Evolutionary conservation across 192 early-diverging fungal genomes (phyloP).

Genomic region (Dispira simplex): DNA sequence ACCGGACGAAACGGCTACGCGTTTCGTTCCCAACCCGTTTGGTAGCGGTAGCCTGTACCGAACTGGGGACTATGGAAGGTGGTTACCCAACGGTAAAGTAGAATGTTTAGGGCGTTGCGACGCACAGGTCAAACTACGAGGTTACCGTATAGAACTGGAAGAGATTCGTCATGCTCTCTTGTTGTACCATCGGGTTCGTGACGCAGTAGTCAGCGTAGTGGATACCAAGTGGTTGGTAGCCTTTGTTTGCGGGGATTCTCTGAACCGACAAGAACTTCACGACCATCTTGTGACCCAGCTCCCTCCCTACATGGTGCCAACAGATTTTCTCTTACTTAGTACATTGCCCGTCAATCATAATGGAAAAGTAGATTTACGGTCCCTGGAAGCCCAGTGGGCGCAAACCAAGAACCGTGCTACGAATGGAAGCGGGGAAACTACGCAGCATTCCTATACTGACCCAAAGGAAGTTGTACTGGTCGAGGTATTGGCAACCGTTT

Average conservation of each 20-base stretch:
- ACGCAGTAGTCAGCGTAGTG: not conserved
- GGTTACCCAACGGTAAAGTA: conserved; percentile 12
- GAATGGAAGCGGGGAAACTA: not conserved
- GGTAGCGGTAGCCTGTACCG: not conserved
- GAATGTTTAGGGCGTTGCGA: conserved; percentile 23
- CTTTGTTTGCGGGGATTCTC: not conserved
- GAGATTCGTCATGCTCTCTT: conserved; percentile 18
- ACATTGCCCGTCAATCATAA: not conserved
- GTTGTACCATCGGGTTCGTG: not conserved
- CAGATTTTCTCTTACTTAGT: not conserved
- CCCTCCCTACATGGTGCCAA: conserved; percentile 4
- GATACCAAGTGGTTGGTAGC: not conserved
- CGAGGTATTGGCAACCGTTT: not conserved
- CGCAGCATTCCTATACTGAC: not conserved
- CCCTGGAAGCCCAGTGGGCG: not conserved
- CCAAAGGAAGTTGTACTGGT: not conserved
- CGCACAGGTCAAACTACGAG: conserved; percentile 34
- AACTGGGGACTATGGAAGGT: conserved; percentile 11
- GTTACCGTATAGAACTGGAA: conserved; percentile 26
- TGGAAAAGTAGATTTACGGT: not conserved
- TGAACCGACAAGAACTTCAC: not conserved
- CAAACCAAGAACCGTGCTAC: not conserved
- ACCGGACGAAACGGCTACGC: conserved; percentile 16
- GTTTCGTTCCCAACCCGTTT: conserved; percentile 19
- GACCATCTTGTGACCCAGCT: not conserved